Percentiles rank a stretch among this genome's conserved stretches.
These are phyloP conservation scores for Cytospora leucostoma DNA, from an alignment of 2,329 filamentous ascomycete genomes.

Conservation along the genomic window DNA sequence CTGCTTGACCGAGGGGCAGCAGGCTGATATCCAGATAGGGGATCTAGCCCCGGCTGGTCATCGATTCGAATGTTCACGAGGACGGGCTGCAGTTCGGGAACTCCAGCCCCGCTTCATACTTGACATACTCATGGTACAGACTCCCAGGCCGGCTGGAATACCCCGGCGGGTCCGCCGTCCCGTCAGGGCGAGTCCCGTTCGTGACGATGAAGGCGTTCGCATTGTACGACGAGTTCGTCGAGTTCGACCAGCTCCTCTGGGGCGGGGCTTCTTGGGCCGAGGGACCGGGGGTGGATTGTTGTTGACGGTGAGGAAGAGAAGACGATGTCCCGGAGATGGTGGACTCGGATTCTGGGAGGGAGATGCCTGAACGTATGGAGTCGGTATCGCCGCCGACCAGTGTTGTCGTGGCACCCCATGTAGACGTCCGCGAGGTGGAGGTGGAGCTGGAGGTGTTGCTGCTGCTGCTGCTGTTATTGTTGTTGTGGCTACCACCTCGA, in stretches of 20 bases:
- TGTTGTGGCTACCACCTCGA: not conserved
- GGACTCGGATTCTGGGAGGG: slow-evolving; percentile 11
- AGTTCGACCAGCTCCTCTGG: slow-evolving; percentile 27
- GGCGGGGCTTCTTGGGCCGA: not conserved
- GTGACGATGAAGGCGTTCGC: slow-evolving; percentile 23
- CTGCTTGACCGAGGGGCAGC: not conserved
- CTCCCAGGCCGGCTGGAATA: slow-evolving; percentile 24
- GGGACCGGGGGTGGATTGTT: slow-evolving; percentile 1
- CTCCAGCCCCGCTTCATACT: slow-evolving; percentile 23
- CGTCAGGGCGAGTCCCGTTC: slow-evolving; percentile 17
- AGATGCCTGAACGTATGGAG: slow-evolving; percentile 16
- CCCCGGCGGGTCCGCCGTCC: slow-evolving; percentile 5
- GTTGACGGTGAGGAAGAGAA: slow-evolving; percentile 4
- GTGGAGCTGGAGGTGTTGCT: slow-evolving; percentile 3
- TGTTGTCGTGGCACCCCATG: slow-evolving; percentile 21
- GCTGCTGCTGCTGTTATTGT: slow-evolving; percentile 2
- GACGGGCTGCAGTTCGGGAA: slow-evolving; percentile 10
- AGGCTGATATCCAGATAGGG: not conserved
- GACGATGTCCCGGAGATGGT: slow-evolving; percentile 10
- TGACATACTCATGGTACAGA: slow-evolving; percentile 26
- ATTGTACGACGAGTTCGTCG: slow-evolving; percentile 26
- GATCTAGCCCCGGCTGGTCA: not conserved
- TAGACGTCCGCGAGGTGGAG: slow-evolving; percentile 11
- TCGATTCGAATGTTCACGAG: slow-evolving; percentile 2
- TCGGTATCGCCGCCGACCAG: slow-evolving; percentile 23